Evolutionary conservation across 2,329 filamentous ascomycete genomes (phyloP), one percentile per base, ranked within the genome.

Genomic region (Exophiala aquamarina): DNA sequence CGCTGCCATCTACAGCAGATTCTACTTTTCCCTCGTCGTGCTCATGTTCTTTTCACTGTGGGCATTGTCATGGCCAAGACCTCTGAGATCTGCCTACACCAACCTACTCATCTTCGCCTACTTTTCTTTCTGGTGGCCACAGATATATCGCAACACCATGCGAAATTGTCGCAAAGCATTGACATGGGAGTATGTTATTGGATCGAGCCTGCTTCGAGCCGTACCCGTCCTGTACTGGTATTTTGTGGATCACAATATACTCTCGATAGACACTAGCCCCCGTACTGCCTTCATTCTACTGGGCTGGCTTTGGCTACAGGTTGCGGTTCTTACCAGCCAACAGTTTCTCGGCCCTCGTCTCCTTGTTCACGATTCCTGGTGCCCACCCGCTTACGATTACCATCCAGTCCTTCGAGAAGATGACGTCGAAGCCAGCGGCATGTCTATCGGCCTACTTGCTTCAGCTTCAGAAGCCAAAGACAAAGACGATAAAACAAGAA

Each of bases 101-200:
- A 76, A 91, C 63, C 55, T 76, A 2, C 70, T 95, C 17, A 77
- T 81, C 2, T 82, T 92, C 59, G 56, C 79, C 43, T 96, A 96
- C 64, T 79, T 96, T 35, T 95, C 91, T 15, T 84, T 96, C 63
- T 97, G 92, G 92, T 64, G 84, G 1, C 92, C 93, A 0, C 93
- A 98, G 66, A 95, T 97, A 57, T 81, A 87, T 63, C 87, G 93
- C 53, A 98, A 98, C 65, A 76, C 87, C 43, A 82, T 88, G 68
- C 87, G 92, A 44, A 96, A 96, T 68, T 95, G 90, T 66, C 88
- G 91, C 32, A 88, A 87, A 60, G 91, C 92, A 1, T 75, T 97
- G n/a, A 79, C 84, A 3, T 96, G 91, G 90, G 86, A 87, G 50
- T 98, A 95, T 63, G 86, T 95, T 46, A 63, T 90, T 17, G 91